Percentiles rank a stretch among this genome's conserved stretches.
phyloP scores from a whole-genome alignment of 805 yeast species.

The Spathaspora gorwiae region DNA sequence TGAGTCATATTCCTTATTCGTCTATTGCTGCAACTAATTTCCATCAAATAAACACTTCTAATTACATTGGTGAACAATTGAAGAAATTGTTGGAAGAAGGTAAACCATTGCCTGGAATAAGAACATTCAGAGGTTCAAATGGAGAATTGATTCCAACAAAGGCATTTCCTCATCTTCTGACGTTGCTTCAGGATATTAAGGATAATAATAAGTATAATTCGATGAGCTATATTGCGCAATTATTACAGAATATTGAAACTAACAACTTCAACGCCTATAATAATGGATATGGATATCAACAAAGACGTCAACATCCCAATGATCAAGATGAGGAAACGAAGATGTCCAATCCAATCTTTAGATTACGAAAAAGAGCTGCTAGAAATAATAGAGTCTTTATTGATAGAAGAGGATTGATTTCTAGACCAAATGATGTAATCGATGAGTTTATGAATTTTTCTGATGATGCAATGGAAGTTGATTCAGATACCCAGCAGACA shows the following conservation, averaged over 20 bases:
- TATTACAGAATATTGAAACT: constrained; percentile 35
- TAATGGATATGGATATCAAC: constrained; percentile 29
- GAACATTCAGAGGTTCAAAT: constrained; percentile 44
- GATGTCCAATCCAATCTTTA: constrained; percentile 49
- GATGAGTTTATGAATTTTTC: constrained; percentile 10
- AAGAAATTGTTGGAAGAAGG: constrained; percentile 42
- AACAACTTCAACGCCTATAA: constrained; percentile 37
- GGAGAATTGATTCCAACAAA: constrained; percentile 48
- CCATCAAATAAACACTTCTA: constrained; percentile 61
- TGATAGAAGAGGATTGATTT: constrained; percentile 60
- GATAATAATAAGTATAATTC: constrained; percentile 17
- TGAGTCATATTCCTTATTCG: constrained; percentile 71
- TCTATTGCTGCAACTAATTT: constrained; percentile 65
- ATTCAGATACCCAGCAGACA: constrained; percentile 11
- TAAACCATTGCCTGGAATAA: constrained; percentile 43
- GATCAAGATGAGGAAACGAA: constrained; percentile 19
- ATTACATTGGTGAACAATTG: constrained; percentile 41
- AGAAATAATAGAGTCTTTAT: constrained; percentile 65
- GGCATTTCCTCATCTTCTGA: constrained; percentile 46
- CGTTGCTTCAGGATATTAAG: constrained; percentile 27
- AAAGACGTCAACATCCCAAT: constrained; percentile 11
- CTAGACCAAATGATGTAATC: constrained; percentile 18
- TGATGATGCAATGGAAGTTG: constrained; percentile 19
- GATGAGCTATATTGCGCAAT: constrained; percentile 34
- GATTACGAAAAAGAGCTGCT: constrained; percentile 72